Base-by-base conservation (phyloP, 2,329 filamentous ascomycete species). In the Colletotrichum brevisporum region DNA sequence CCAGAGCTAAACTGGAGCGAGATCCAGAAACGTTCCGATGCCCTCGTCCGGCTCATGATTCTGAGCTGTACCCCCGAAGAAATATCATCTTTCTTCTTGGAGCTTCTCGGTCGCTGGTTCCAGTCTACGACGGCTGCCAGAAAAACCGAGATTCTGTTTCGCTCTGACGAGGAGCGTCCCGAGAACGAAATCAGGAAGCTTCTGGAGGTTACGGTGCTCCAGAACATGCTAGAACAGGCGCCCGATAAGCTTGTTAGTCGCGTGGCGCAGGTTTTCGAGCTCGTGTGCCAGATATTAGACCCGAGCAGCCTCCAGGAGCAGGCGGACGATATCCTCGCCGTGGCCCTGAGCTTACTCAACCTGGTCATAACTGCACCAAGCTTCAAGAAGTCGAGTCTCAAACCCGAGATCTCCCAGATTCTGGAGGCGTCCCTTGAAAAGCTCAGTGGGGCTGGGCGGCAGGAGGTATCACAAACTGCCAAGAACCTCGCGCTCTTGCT, bases 161-260 rank as follows among this genome's bases (percentile, higher is more conserved):
- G 72, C 18, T 51, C 73, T 41, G 72, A 74, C 10, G 73, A 79
- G 21, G 76, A 81, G 2, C 73, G 79, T 4, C 62, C 74, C 0
- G 73, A 77, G 1, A 83, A 88, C 53, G 81, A 86, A 0, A 67
- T 89, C 3, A 75, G 75, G 5, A 82, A 84, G 4, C 79, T 94
- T 1, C 78, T 86, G 6, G 85, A 92, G 71, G 83, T 90, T 5
- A 89, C 89, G 56, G 78, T 93, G 0, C 82, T 93, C 8, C 90
- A 92, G 74, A 86, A 85, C 41, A 85, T 94, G 79, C 88, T 93
- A 78, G 86, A 88, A 26, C 85, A 82, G 53, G 86, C 91, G 53
- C 86, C 90, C 1, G 87, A 91, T 24, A 89, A 88, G 70, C 83
- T 94, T 13, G 86, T 91, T 36, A 85, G 84, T 39, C 87, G 89